A percentile compares a stretch with the other conserved stretches of the same genome.
These are phyloP conservation scores for Vitis hybrid DNA, from an alignment of 177 flowering plant genomes.

Conservation along the genomic window DNA sequence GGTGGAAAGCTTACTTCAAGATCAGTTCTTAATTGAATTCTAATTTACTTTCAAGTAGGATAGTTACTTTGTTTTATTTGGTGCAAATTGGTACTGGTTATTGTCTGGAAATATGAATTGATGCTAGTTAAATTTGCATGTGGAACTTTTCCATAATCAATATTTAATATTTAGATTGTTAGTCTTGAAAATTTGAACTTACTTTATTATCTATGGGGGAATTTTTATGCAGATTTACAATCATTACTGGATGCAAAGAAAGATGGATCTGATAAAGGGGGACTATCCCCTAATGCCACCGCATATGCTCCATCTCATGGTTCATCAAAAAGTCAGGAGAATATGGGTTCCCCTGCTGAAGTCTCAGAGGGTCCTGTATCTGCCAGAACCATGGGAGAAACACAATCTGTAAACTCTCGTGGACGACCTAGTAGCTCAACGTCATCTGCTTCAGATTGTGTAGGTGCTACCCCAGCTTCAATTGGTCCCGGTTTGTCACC, in stretches of 20 bases:
- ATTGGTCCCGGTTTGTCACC: conserved; percentile 72
- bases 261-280: conserved; percentile 41
- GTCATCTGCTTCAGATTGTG: conserved; percentile 63
- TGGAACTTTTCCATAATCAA: no score
- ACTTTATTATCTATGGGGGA: not conserved
- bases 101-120: no score
- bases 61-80: not conserved
- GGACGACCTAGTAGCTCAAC: conserved; percentile 65
- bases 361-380: conserved; percentile 33
- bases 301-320: conserved; percentile 42
- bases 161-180: not conserved
- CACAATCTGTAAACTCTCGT: conserved; percentile 41
- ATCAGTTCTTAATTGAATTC: no score
- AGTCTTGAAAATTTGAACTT: not conserved
- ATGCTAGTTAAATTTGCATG: no score
- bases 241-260: conserved; percentile 32
- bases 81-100: no score
- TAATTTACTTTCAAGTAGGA: not conserved
- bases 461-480: conserved; percentile 44
- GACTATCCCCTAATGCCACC: conserved; percentile 42
- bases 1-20: no score
- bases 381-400: conserved; percentile 32
- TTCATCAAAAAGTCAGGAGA: conserved; percentile 39
- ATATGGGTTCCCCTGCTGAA: conserved; percentile 32
- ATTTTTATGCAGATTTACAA: conserved; percentile 37